Conservation (phyloP, 306 rosid genomes). For the Vicia villosa region DNA sequence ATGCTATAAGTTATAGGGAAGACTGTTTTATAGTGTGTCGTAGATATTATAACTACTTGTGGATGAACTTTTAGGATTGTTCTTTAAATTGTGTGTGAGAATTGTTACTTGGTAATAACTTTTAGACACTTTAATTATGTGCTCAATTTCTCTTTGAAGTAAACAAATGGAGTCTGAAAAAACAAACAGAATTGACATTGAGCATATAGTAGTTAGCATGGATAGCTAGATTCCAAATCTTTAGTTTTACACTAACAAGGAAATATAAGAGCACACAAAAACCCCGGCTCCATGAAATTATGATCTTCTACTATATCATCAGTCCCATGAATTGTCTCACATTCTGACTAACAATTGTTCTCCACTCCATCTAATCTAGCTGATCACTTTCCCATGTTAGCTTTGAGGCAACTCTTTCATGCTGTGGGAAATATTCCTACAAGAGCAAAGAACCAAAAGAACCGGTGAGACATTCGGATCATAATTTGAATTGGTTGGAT, state of each 20-base stretch:
- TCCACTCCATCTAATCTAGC: constrained; percentile 37
- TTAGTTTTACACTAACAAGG: constrained; percentile 49
- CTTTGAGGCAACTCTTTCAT: constrained; percentile 89
- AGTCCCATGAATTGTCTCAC: constrained; percentile 36
- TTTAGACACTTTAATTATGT: not conserved
- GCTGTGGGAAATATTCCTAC: constrained; percentile 84
- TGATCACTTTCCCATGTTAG: constrained; percentile 86
- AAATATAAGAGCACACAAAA: constrained; percentile 36
- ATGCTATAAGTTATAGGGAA: not conserved
- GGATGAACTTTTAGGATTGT: not conserved
- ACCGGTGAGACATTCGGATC: too few relatives aligned
- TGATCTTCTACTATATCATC: constrained; percentile 52
- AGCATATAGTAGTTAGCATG: constrained; percentile 36
- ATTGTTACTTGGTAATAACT: too few relatives aligned
- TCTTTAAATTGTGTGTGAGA: not conserved
- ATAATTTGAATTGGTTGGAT: not conserved
- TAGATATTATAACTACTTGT: not conserved
- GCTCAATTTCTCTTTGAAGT: constrained; percentile 1
- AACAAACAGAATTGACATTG: constrained; percentile 16
- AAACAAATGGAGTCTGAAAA: not conserved
- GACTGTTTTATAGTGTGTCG: constrained; percentile 9
- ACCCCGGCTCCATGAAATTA: constrained; percentile 37
- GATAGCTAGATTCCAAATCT: constrained; percentile 28
- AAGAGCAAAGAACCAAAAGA: not conserved
- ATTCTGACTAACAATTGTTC: constrained; percentile 37